A percentile compares a stretch with the other conserved stretches of the same genome.
phyloP scores from a whole-genome alignment of 768 basidiomycete genomes.

The Mycena chlorophos region DNA sequence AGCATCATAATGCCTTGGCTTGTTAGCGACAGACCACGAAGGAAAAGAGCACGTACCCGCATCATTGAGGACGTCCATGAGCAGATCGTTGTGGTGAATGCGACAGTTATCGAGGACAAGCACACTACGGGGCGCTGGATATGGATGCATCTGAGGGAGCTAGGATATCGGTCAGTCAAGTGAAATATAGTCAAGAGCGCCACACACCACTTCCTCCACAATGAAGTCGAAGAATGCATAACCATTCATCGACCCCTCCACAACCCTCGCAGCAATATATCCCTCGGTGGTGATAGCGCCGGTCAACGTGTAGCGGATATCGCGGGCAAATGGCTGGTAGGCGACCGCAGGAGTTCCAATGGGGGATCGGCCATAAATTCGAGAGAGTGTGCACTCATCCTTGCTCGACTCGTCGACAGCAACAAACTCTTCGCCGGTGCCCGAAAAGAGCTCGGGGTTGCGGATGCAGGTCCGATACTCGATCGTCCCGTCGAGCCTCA shows the following conservation, averaged over 20 bases:
- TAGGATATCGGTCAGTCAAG: neutral
- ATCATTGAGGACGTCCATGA: neutral
- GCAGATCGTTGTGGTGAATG: neutral
- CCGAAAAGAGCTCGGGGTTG: neutral
- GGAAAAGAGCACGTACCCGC: neutral
- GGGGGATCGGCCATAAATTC: neutral
- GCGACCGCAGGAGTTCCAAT: neutral
- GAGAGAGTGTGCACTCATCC: neutral
- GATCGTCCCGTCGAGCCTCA: neutral
- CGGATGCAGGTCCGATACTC: neutral
- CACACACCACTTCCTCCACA: slow-evolving; percentile 23
- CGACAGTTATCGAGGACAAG: slow-evolving; percentile 1
- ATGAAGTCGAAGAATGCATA: slow-evolving; percentile 28
- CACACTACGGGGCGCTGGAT: neutral
- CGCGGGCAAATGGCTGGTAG: slow-evolving; percentile 15
- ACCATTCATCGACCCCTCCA: slow-evolving; percentile 24
- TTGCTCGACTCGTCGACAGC: neutral
- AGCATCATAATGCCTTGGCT: neutral
- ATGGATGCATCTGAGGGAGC: neutral
- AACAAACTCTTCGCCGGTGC: neutral
- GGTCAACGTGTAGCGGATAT: slow-evolving; percentile 24
- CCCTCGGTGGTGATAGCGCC: slow-evolving; percentile 27
- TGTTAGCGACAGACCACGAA: neutral
- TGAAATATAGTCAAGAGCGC: neutral
- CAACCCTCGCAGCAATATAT: slow-evolving; percentile 24